Evolutionary conservation across 495 filamentous ascomycete species (phyloP), one percentile per base, ranked within the genome.

Genomic region (Entonaema liquescens): DNA sequence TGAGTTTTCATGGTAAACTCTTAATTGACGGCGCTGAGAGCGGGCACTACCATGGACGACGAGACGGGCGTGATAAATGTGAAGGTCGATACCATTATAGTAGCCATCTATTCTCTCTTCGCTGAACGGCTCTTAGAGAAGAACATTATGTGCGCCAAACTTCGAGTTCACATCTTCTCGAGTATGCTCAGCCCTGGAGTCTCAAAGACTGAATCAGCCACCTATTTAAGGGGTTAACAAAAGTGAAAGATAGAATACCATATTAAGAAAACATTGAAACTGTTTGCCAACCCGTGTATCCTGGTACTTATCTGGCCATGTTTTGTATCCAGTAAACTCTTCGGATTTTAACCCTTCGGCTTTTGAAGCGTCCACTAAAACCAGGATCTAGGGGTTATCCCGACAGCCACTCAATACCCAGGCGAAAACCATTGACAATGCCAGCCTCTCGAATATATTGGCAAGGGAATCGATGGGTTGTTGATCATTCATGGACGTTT

Each of bases 31-130:
- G 81, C 79, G 5, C n/a, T n/a, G n/a, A n/a, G n/a, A n/a, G n/a
- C n/a, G n/a, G n/a, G n/a, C n/a, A n/a, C n/a, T n/a, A 78, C 33
- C 42, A 81, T 78, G 11, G 74, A 62, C 8, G 75, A 70, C 23
- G 71, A 70, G 29, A 79, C 56, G 1, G 70, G 65, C 0, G 71
- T 36, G 5, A 79, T 53, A 52, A 79, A 71, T 1, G 54, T 53
- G 53, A 64, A 66, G 11, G 65, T 26, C 0, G 68, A 89, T 3
- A 89, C 78, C 28, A 84, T 80, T 7, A 86, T 65, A 0, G 85
- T 86, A 1, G 84, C 85, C 1, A 82, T 80, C 89, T 88, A 92
- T 78, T 91, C 91, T 59, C 81, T 79, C 12, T 67, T 74, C 13
- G 52, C 76, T 0, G 79, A 54, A 74, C 74, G 78, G 68, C 76